Evolutionary conservation across 306 rosid species (phyloP).

Genomic region (Quercus aquifolioides): DNA sequence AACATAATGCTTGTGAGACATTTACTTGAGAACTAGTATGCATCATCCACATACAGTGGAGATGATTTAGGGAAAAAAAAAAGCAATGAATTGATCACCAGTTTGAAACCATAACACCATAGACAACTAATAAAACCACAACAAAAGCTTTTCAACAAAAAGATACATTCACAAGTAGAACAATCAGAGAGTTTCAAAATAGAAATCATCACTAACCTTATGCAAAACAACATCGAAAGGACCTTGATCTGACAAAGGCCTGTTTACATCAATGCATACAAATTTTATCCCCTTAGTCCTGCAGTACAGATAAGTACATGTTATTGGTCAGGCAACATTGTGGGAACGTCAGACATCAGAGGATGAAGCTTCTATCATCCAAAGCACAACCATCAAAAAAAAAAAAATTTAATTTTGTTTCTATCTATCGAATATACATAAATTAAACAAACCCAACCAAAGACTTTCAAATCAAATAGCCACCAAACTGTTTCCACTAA

Average conservation of each 20-base stretch:
- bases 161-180: not conserved
- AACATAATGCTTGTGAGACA: constrained; percentile 1
- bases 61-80: not conserved
- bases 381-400: not conserved
- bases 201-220: constrained; percentile 2
- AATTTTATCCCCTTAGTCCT: not conserved
- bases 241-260: constrained; percentile 7
- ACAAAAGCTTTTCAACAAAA: not conserved
- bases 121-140: not conserved
- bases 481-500: not conserved
- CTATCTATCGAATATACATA: not conserved
- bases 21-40: not conserved
- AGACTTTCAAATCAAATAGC: not conserved
- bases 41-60: not conserved
- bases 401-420: not conserved
- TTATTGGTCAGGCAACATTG: not conserved
- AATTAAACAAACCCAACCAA: not conserved
- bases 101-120: not conserved
- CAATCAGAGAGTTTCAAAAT: not conserved
- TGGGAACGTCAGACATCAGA: not conserved
- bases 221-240: constrained; percentile 6
- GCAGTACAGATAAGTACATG: not conserved
- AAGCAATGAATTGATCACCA: not conserved
- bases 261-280: not conserved
- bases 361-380: not conserved